These are phyloP conservation scores for Lodderomyces beijingensis DNA, from an alignment of 1,139 yeast genomes.

Conservation along the genomic window DNA sequence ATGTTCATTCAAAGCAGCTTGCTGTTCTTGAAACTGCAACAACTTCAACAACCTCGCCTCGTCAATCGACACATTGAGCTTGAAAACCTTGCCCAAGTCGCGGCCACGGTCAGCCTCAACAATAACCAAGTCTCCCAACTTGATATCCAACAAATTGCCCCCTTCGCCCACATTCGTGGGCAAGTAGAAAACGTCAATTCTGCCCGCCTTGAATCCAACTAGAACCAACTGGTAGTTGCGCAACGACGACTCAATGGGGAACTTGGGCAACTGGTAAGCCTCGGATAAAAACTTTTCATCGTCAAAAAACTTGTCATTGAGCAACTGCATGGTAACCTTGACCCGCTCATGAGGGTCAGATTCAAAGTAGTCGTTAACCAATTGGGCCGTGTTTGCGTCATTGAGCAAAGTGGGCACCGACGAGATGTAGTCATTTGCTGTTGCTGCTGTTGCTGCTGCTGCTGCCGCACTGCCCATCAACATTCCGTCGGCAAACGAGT, in stretches of 20 bases:
- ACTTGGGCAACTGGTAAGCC: conserved; percentile 37
- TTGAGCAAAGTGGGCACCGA: neutral
- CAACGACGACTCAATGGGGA: conserved; percentile 35
- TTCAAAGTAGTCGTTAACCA: conserved; percentile 35
- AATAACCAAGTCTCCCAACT: conserved; percentile 75
- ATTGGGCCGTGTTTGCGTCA: conserved; percentile 15
- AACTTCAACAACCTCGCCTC: conserved; percentile 54
- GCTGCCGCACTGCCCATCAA: neutral
- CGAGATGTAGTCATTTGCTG: neutral
- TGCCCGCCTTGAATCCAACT: conserved; percentile 82
- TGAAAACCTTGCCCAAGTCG: conserved; percentile 78
- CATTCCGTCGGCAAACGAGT: conserved; percentile 22
- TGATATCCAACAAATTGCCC: conserved; percentile 18
- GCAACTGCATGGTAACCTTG: conserved; percentile 25
- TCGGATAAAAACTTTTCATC: conserved; percentile 29
- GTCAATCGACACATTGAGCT: conserved; percentile 61
- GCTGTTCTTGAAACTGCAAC: conserved; percentile 55
- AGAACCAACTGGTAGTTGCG: conserved; percentile 45
- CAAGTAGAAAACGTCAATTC: conserved; percentile 76
- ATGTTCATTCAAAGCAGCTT: conserved; percentile 40
- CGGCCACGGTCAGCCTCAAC: conserved; percentile 98
- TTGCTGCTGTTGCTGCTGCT: neutral
- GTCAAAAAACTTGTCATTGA: conserved; percentile 23
- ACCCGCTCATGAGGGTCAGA: conserved; percentile 40
- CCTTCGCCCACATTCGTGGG: conserved; percentile 25